Percentiles rank a stretch among this genome's conserved stretches.
Evolutionary conservation across 2,329 filamentous ascomycete genomes (phyloP).

Genomic region (Arthrinium phaeospermum): DNA sequence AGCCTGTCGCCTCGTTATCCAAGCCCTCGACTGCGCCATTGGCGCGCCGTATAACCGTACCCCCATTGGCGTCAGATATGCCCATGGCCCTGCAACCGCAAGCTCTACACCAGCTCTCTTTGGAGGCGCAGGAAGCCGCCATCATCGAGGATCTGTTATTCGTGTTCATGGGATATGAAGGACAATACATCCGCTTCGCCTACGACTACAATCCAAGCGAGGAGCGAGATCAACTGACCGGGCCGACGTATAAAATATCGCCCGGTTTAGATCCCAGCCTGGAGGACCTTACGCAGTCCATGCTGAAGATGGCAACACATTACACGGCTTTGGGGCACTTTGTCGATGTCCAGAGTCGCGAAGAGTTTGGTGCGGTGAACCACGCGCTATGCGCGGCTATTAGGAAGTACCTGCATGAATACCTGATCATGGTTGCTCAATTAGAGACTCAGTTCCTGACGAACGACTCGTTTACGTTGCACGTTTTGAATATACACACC

Average conservation of each 20-base stretch:
- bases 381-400: constrained; percentile 96
- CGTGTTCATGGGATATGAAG: constrained; percentile 97
- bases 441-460: constrained; percentile 92
- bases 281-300: constrained; percentile 83
- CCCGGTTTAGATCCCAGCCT: constrained; percentile 89
- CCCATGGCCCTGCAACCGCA: constrained; percentile 72
- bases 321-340: constrained; percentile 92
- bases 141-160: constrained; percentile 91
- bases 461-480: constrained; percentile 86
- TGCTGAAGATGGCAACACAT: constrained; percentile 93
- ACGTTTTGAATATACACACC: constrained; percentile 90
- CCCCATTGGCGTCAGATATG: constrained; percentile 77
- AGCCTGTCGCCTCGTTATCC: constrained; percentile 77
- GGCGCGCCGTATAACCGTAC: constrained; percentile 57
- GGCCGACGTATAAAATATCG: constrained; percentile 79
- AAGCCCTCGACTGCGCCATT: constrained; percentile 63
- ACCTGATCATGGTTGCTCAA: constrained; percentile 89
- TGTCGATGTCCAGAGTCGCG: constrained; percentile 90
- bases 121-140: constrained; percentile 83
- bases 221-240: constrained; percentile 85
- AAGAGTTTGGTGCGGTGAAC: constrained; percentile 93
- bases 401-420: constrained; percentile 89
- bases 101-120: constrained; percentile 71
- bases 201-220: constrained; percentile 82
- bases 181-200: constrained; percentile 91